phyloP scores from a whole-genome alignment of 371 early-diverging fungal species.

The Saksenaea oblongispora region DNA sequence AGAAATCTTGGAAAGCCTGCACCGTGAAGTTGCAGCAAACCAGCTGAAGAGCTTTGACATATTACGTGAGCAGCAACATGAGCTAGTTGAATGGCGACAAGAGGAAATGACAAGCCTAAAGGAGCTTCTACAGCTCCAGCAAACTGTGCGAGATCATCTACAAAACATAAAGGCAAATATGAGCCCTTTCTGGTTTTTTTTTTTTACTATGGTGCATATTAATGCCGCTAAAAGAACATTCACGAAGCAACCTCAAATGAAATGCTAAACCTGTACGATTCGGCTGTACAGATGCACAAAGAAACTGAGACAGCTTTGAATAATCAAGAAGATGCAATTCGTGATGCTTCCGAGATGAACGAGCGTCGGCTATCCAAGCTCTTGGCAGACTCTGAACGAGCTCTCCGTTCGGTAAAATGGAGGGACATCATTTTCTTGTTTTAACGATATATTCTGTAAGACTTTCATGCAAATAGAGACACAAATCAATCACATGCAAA shows the following conservation, averaged over 20 bases:
- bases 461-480: not conserved
- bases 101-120: constrained; percentile 5
- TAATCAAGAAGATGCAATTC: not conserved
- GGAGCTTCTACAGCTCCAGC: not conserved
- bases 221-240: not conserved
- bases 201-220: not conserved
- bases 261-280: not conserved
- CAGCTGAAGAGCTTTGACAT: constrained; percentile 5
- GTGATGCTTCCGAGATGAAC: not conserved
- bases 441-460: not conserved
- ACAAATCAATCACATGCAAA: not conserved
- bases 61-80: constrained; percentile 9
- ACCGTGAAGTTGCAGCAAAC: constrained; percentile 6
- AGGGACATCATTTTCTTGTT: not conserved
- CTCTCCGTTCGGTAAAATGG: not conserved
- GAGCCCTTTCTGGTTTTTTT: too few species aligned
- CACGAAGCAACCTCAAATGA: not conserved
- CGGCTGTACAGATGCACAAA: not conserved
- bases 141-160: not conserved
- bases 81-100: constrained; percentile 10
- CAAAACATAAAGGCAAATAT: not conserved
- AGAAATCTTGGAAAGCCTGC: constrained; percentile 11
- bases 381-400: not conserved
- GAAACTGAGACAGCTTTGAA: not conserved
- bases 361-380: not conserved